Evolutionary conservation across 2,329 filamentous ascomycete species (phyloP).

Genomic region (Paecilomyces sp.): DNA sequence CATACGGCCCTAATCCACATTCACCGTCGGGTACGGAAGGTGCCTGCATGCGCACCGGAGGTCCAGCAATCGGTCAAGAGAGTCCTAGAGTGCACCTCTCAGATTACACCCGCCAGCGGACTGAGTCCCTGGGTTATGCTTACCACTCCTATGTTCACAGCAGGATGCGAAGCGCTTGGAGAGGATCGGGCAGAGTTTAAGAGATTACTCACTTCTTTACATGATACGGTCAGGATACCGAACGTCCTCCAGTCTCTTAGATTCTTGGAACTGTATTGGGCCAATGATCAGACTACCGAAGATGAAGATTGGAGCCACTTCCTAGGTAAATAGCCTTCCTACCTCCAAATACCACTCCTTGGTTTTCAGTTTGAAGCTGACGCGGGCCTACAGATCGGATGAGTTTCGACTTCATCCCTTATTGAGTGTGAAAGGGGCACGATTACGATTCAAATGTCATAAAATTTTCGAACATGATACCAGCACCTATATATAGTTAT

Average conservation of each 20-base stretch:
- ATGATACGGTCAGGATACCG: conserved; percentile 34
- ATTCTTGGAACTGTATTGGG: conserved; percentile 34
- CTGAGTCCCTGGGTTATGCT: conserved; percentile 36
- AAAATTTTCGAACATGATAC: neutral
- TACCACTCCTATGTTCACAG: conserved; percentile 38
- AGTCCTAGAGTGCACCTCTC: conserved; percentile 31
- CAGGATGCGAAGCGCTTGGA: conserved; percentile 33
- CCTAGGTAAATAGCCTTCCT: conserved; percentile 20
- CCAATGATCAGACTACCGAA: conserved; percentile 19
- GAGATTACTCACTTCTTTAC: conserved; percentile 24
- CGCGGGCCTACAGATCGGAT: conserved; percentile 5
- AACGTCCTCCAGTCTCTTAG: conserved; percentile 35
- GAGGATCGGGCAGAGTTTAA: conserved; percentile 28
- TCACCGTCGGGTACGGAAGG: conserved; percentile 28
- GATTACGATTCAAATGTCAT: neutral
- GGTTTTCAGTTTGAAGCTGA: neutral
- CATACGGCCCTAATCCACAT: conserved; percentile 38
- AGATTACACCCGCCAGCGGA: conserved; percentile 31
- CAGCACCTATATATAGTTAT: neutral
- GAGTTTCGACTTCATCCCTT: conserved; percentile 11
- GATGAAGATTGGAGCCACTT: conserved; percentile 33
- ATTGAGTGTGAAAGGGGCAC: neutral
- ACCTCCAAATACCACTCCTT: neutral
- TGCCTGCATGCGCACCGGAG: conserved; percentile 18
- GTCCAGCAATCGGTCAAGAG: conserved; percentile 30